Percentiles rank a stretch among this genome's conserved stretches.
Evolutionary conservation across 345 rosid species (phyloP).

Genomic region (Capsella bursapastoris): DNA sequence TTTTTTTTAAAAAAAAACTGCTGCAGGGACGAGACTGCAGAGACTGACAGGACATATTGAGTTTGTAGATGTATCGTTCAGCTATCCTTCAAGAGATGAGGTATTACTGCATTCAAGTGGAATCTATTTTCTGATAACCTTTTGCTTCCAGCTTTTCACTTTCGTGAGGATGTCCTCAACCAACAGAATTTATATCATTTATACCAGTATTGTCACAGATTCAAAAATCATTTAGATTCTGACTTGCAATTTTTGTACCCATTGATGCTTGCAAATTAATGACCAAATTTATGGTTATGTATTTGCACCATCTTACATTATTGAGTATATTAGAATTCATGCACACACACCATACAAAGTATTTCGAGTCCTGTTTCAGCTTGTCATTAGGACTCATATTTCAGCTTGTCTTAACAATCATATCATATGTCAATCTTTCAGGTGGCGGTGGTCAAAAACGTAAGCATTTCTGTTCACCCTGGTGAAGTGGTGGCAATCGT

Average conservation of each 20-base stretch:
- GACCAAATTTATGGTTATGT: conserved; percentile 1
- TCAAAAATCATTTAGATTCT: too few relatives aligned
- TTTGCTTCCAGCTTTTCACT: conserved; percentile 20
- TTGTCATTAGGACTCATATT: background rate
- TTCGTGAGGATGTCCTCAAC: conserved; percentile 19
- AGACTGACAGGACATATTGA: conserved; percentile 65
- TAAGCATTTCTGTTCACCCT: conserved; percentile 67
- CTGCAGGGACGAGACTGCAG: conserved; percentile 63
- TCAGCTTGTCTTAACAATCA: conserved; percentile 9
- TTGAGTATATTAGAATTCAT: conserved; percentile 1
- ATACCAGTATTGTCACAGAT: too few relatives aligned
- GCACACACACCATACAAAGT: background rate
- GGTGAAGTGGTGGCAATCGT: conserved; percentile 94
- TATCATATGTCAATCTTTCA: conserved; percentile 41
- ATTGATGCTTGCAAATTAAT: background rate
- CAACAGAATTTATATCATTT: background rate
- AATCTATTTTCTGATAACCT: background rate
- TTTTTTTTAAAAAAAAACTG: conserved; percentile 13
- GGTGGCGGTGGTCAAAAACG: conserved; percentile 73
- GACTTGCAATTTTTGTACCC: too few relatives aligned
- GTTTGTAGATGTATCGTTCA: conserved; percentile 67
- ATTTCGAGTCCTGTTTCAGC: background rate
- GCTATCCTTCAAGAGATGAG: conserved; percentile 68
- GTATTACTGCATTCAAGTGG: conserved; percentile 49
- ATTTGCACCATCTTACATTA: background rate